These are phyloP conservation scores for Phytopythium helicoides DNA, from an alignment of 352 stramenopile species.

Conservation along the genomic window DNA sequence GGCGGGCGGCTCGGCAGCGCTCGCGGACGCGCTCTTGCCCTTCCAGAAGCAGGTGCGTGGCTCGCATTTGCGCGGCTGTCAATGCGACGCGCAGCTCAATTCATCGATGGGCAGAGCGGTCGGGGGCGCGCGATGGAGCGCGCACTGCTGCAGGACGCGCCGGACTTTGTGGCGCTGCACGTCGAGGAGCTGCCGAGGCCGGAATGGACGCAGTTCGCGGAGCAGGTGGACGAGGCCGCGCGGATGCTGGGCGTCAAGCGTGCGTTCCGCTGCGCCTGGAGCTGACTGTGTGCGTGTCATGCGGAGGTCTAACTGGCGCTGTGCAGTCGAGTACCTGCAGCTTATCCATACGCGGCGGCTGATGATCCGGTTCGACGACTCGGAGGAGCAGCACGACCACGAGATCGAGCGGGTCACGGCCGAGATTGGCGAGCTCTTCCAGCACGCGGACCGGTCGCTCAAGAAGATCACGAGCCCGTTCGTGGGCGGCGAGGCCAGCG, in stretches of 20 bases:
- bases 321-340: conserved; percentile 76
- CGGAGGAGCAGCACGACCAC: conserved; percentile 60
- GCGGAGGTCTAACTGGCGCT: no score
- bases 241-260: conserved; percentile 66
- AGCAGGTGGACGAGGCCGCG: conserved; percentile 64
- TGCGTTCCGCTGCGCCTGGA: conserved; percentile 20
- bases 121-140: conserved; percentile 61
- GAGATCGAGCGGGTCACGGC: conserved; percentile 70
- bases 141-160: conserved; percentile 54
- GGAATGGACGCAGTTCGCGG: conserved; percentile 60
- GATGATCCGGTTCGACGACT: conserved; percentile 81
- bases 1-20: conserved; percentile 32
- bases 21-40: conserved; percentile 42
- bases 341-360: conserved; percentile 70
- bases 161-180: conserved; percentile 32
- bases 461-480: conserved; percentile 70
- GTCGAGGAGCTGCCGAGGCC: conserved; percentile 34
- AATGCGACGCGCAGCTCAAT: no score
- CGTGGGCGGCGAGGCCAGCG: conserved; percentile 35
- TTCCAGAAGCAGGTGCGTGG: conserved; percentile 45
- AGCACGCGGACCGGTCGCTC: conserved; percentile 56
- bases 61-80: no score
- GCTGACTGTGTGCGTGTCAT: background rate
- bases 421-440: conserved; percentile 65
- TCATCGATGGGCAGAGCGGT: no score